Percentiles rank a stretch among this genome's conserved stretches.
These are phyloP conservation scores for Raphanus raphanistrum DNA, from an alignment of 345 rosid species.

Conservation along the genomic window DNA sequence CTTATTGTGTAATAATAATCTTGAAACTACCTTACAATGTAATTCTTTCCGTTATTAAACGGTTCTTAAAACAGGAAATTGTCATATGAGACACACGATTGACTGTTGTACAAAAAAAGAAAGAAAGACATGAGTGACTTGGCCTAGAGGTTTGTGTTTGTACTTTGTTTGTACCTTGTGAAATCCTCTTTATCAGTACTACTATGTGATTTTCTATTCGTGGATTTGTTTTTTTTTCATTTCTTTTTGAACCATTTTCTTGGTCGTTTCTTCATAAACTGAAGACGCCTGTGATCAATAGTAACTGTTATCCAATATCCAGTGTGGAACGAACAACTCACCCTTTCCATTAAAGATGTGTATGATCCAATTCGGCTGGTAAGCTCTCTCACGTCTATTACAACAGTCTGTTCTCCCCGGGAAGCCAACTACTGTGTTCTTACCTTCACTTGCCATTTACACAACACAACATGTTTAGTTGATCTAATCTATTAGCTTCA, in stretches of 20 bases:
- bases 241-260: background rate
- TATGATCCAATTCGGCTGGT: slow-evolving; percentile 59
- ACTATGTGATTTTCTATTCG: background rate
- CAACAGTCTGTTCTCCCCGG: background rate
- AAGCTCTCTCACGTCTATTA: slow-evolving; percentile 26
- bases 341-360: slow-evolving; percentile 61
- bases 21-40: too few relatives aligned
- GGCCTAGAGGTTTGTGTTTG: too few relatives aligned
- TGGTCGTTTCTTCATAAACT: slow-evolving; percentile 48
- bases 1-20: too few relatives aligned
- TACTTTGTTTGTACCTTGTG: too few relatives aligned
- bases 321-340: slow-evolving; percentile 76
- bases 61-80: too few relatives aligned
- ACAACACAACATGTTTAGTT: background rate
- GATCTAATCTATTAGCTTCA: background rate
- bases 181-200: too few relatives aligned
- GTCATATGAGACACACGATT: too few relatives aligned
- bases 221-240: background rate
- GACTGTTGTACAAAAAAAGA: too few relatives aligned
- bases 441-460: background rate
- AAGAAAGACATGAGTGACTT: too few relatives aligned
- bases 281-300: slow-evolving; percentile 70
- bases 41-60: too few relatives aligned
- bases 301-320: slow-evolving; percentile 84
- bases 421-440: background rate